These are phyloP conservation scores for Pseudogymnoascus sp. DNA, from an alignment of 2,329 filamentous ascomycete genomes.

Conservation along the genomic window DNA sequence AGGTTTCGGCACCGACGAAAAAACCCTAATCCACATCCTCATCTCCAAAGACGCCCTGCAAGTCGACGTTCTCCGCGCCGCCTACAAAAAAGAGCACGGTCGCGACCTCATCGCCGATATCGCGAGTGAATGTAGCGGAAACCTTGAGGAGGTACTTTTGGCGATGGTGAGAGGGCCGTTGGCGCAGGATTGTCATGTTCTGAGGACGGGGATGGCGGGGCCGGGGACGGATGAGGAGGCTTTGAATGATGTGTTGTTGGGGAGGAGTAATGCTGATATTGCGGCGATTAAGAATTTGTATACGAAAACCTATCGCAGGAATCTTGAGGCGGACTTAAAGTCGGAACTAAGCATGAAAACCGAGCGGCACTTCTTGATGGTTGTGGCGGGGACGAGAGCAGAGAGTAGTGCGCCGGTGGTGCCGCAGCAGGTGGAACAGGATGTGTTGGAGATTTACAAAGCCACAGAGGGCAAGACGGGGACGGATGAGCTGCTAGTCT, in stretches of 20 bases:
- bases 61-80: constrained; percentile 55
- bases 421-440: constrained; percentile 63
- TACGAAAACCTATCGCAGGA: constrained; percentile 53
- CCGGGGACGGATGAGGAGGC: constrained; percentile 78
- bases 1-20: constrained; percentile 84
- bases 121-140: constrained; percentile 64
- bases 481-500: constrained; percentile 69
- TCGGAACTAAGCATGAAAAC: constrained; percentile 81
- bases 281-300: constrained; percentile 78
- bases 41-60: constrained; percentile 70
- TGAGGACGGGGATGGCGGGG: constrained; percentile 66
- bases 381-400: constrained; percentile 62
- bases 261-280: constrained; percentile 79
- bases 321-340: constrained; percentile 63
- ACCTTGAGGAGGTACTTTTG: constrained; percentile 66
- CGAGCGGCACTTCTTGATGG: constrained; percentile 73
- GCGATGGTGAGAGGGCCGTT: constrained; percentile 73
- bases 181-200: constrained; percentile 60
- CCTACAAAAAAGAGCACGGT: constrained; percentile 55
- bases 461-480: constrained; percentile 66
- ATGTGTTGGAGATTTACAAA: constrained; percentile 67
- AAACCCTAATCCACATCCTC: constrained; percentile 60
- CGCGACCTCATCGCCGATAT: constrained; percentile 69
- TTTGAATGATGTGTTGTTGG: constrained; percentile 77
- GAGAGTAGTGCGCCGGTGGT: constrained; percentile 71